phyloP scores from a whole-genome alignment of 2,329 filamentous ascomycete species.

The Hypomyces rosellus region DNA sequence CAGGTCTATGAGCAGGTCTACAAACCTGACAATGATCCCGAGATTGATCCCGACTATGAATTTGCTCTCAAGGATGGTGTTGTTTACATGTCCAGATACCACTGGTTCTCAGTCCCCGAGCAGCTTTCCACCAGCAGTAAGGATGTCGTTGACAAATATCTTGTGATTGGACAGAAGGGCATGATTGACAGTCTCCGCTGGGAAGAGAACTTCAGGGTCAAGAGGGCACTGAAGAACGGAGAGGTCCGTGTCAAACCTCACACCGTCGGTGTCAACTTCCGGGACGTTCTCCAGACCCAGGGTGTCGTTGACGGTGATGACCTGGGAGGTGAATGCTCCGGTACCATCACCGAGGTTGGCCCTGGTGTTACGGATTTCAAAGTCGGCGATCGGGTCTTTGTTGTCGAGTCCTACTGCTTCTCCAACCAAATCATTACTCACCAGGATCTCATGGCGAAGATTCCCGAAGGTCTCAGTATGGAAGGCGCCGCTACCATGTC shows the following conservation, averaged over 20 bases:
- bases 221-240: background rate
- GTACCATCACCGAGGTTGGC: background rate
- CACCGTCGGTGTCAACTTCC: background rate
- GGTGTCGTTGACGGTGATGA: background rate
- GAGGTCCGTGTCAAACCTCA: background rate
- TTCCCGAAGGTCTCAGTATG: background rate
- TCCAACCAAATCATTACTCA: background rate
- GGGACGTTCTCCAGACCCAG: background rate
- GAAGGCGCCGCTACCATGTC: background rate
- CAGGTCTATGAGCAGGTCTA: background rate
- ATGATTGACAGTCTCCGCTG: slow-evolving; percentile 4
- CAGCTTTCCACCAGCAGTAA: background rate
- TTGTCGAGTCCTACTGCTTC: background rate
- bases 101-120: slow-evolving; percentile 15
- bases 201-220: background rate
- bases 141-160: background rate
- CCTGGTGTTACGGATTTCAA: background rate
- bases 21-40: background rate
- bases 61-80: slow-evolving; percentile 23
- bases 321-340: background rate
- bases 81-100: slow-evolving; percentile 22
- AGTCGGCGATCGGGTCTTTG: background rate
- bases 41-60: slow-evolving; percentile 16
- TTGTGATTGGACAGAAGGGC: slow-evolving; percentile 1
- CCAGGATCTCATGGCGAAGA: background rate